Percentiles rank a stretch among this genome's conserved stretches.
phyloP scores from a whole-genome alignment of 352 stramenopile species.

The Elongisporangium senticosum region DNA sequence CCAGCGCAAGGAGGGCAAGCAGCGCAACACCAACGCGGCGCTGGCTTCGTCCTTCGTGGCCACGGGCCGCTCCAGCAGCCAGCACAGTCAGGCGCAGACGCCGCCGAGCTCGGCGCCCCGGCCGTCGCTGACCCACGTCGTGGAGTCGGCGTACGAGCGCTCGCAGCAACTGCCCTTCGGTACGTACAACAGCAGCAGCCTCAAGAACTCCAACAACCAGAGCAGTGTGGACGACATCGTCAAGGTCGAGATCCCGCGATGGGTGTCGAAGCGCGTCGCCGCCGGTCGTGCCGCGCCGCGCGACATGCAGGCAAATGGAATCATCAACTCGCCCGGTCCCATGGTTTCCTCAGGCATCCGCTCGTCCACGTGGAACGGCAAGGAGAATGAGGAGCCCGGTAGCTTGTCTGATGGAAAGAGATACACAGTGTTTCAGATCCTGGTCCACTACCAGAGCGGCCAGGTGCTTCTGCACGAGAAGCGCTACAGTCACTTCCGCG shows the following conservation, averaged over 20 bases:
- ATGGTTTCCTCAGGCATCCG: conserved; percentile 16
- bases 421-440: conserved; percentile 75
- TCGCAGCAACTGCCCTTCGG: conserved; percentile 27
- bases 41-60: conserved; percentile 20
- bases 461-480: conserved; percentile 60
- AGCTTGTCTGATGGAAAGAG: conserved; percentile 36
- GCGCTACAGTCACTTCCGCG: conserved; percentile 79
- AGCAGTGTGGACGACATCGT: conserved; percentile 44
- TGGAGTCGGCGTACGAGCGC: conserved; percentile 23
- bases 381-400: conserved; percentile 22
- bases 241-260: conserved; percentile 69
- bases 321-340: conserved; percentile 25
- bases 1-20: conserved; percentile 19
- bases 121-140: conserved; percentile 16
- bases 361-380: conserved; percentile 52
- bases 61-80: conserved; percentile 8
- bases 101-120: conserved; percentile 15
- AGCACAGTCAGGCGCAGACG: conserved; percentile 6
- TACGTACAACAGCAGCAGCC: conserved; percentile 13
- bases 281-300: conserved; percentile 15
- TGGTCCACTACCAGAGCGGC: conserved; percentile 70
- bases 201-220: not conserved
- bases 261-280: conserved; percentile 53
- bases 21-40: conserved; percentile 23
- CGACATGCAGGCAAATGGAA: conserved; percentile 2